phyloP scores from a whole-genome alignment of 139 green algal species.

The Picochlorum costavermella region DNA sequence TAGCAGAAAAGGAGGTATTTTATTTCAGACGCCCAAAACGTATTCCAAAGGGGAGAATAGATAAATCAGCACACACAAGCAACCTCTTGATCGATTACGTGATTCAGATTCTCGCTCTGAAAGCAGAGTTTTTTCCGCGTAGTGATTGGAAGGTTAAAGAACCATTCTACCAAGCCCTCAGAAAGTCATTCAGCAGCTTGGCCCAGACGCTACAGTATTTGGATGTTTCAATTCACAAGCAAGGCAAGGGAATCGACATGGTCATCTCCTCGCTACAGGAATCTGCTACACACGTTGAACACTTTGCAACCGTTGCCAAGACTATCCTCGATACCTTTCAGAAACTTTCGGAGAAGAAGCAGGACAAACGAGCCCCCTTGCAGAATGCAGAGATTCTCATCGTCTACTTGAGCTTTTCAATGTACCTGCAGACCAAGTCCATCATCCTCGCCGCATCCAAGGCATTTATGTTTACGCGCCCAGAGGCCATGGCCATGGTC shows the following conservation, averaged over 20 bases:
- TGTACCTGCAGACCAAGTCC: constrained; percentile 1
- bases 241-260: not conserved
- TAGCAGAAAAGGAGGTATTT: not conserved
- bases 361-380: not conserved
- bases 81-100: not conserved
- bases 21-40: not conserved
- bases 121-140: not conserved
- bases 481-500: not conserved
- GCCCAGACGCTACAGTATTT: not conserved
- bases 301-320: not conserved
- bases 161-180: not conserved
- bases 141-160: not conserved
- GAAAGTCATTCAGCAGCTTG: not conserved
- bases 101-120: not conserved
- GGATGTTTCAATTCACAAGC: not conserved
- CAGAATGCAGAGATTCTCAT: not conserved
- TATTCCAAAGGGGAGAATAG: not conserved
- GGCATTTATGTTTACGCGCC: not conserved
- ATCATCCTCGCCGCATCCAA: not conserved
- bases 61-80: not conserved
- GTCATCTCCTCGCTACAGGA: not conserved
- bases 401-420: not conserved
- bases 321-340: not conserved
- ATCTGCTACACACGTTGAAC: not conserved
- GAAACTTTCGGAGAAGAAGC: not conserved